Evolutionary conservation across 768 basidiomycete species (phyloP).

Genomic region (Scleroderma citrinum): DNA sequence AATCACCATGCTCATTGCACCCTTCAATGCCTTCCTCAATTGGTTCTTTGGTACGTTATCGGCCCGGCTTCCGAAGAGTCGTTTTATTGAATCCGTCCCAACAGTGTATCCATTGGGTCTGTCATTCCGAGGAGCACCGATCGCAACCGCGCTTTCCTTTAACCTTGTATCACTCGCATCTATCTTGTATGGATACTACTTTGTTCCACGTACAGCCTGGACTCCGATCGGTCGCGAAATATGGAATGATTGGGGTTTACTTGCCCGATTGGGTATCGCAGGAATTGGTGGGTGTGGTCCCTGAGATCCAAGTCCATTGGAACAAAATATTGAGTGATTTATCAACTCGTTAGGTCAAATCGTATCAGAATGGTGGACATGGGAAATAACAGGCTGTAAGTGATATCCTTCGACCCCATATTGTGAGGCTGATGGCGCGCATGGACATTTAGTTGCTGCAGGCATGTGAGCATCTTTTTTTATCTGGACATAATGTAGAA

Average conservation of each 20-base stretch:
- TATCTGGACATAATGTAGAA: no score
- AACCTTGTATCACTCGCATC: slow-evolving; percentile 68
- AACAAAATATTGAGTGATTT: no score
- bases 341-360: slow-evolving; percentile 42
- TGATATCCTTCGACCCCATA: neutral
- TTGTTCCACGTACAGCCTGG: slow-evolving; percentile 75
- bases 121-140: slow-evolving; percentile 89
- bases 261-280: slow-evolving; percentile 73
- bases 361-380: slow-evolving; percentile 95
- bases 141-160: slow-evolving; percentile 84
- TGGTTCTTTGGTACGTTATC: slow-evolving; percentile 64
- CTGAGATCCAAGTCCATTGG: no score
- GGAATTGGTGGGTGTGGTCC: slow-evolving; percentile 40
- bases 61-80: neutral
- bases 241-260: slow-evolving; percentile 62
- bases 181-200: slow-evolving; percentile 56
- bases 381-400: slow-evolving; percentile 71
- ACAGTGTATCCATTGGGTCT: slow-evolving; percentile 52
- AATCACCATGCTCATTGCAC: slow-evolving; percentile 77
- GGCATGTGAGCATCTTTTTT: slow-evolving; percentile 38
- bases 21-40: slow-evolving; percentile 78
- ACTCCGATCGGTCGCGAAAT: slow-evolving; percentile 58
- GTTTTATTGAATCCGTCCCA: neutral
- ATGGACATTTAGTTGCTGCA: slow-evolving; percentile 38
- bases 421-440: neutral